These are phyloP conservation scores for Ophiostoma australiae DNA, from an alignment of 2,329 filamentous ascomycete genomes.

Conservation along the genomic window DNA sequence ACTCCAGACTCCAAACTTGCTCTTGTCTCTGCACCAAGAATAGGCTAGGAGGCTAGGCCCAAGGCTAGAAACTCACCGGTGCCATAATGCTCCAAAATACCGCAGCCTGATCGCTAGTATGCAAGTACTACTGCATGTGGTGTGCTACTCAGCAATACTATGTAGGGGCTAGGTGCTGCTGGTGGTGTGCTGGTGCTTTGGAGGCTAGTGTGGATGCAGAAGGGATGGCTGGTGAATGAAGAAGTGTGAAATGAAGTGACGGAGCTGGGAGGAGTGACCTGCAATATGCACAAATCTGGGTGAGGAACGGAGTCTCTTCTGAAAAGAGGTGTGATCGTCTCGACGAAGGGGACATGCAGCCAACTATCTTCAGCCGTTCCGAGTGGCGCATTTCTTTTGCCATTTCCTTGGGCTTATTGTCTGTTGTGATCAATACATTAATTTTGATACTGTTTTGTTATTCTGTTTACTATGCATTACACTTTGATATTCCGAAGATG, in stretches of 20 bases:
- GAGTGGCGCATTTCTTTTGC: not conserved
- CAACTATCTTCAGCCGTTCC: constrained; percentile 10
- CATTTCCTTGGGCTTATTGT: not conserved
- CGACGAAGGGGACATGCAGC: not conserved
- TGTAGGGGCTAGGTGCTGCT: not conserved
- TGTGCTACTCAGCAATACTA: not conserved
- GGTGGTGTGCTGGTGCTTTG: constrained; percentile 2
- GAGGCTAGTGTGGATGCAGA: not conserved
- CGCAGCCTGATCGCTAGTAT: constrained; percentile 13
- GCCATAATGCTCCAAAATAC: not conserved
- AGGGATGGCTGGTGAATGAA: not conserved
- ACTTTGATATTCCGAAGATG: not conserved
- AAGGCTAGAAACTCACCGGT: not conserved
- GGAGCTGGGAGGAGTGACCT: not conserved
- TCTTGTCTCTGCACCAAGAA: not conserved
- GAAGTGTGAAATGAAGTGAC: not conserved
- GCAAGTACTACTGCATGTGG: not conserved
- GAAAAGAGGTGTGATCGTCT: not conserved
- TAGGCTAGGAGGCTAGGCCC: constrained; percentile 4
- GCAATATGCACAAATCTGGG: constrained; percentile 7
- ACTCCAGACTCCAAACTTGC: not conserved
- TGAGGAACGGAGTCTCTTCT: constrained; percentile 1
- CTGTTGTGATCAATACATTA: not conserved
- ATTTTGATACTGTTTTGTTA: not conserved
- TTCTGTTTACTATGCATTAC: too few relatives aligned